A percentile compares a stretch with the other conserved stretches of the same genome.
Conservation (phyloP, 495 filamentous ascomycete genomes). For the Hypoxylon trugodes region DNA sequence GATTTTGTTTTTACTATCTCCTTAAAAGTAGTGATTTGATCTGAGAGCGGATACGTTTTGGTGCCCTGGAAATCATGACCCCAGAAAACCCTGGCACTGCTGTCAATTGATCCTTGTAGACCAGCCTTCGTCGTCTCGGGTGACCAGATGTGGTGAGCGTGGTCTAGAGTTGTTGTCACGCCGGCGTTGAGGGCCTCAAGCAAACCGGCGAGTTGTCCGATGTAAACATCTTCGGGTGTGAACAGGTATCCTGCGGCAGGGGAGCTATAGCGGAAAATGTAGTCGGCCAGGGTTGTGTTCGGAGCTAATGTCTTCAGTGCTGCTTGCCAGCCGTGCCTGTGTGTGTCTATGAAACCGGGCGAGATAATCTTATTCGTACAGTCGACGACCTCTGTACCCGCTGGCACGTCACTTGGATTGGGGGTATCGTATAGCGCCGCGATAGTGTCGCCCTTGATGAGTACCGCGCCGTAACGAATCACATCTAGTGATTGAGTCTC, state of each 20-base stretch:
- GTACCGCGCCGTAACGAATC: constrained; percentile 50
- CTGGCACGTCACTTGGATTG: constrained; percentile 25
- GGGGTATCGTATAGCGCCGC: constrained; percentile 39
- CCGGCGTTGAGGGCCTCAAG: constrained; percentile 64
- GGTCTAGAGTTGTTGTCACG: constrained; percentile 66
- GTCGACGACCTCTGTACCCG: constrained; percentile 53
- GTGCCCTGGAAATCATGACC: constrained; percentile 41
- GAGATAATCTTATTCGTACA: constrained; percentile 63
- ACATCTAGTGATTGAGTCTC: constrained; percentile 46
- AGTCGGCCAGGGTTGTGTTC: constrained; percentile 42
- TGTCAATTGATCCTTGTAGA: constrained; percentile 48
- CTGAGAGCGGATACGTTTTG: constrained; percentile 28
- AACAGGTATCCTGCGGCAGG: constrained; percentile 47
- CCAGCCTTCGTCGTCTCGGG: constrained; percentile 51
- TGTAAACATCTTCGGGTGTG: constrained; percentile 60
- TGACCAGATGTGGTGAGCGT: constrained; percentile 60
- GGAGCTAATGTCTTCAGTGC: constrained; percentile 50
- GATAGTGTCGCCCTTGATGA: constrained; percentile 53
- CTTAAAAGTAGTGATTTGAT: constrained; percentile 46
- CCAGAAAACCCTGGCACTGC: constrained; percentile 56
- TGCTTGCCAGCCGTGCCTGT: constrained; percentile 68
- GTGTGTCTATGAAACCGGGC: constrained; percentile 68
- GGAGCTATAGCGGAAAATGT: constrained; percentile 22
- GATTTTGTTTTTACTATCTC: constrained; percentile 33
- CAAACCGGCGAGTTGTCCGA: constrained; percentile 61